These are phyloP conservation scores for Phytophthora capsici DNA, from an alignment of 352 stramenopile genomes.

Conservation along the genomic window DNA sequence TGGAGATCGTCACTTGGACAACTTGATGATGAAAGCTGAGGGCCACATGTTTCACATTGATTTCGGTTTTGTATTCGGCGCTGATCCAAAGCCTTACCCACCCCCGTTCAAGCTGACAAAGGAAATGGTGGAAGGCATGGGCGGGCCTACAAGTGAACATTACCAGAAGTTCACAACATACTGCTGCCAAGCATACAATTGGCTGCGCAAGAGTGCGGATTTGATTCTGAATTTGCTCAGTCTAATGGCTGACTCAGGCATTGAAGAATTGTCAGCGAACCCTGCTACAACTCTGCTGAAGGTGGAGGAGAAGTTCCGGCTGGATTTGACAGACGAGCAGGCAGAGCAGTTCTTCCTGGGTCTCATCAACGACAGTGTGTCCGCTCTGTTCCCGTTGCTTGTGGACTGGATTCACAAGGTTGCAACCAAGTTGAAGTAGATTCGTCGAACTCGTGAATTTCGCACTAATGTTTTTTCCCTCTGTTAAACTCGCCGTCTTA, in stretches of 20 bases:
- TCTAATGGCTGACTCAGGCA: constrained; percentile 99
- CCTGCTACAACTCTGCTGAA: constrained; percentile 86
- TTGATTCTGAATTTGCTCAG: constrained; percentile 99
- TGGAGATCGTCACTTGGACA: constrained; percentile 99
- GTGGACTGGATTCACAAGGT: constrained; percentile 91
- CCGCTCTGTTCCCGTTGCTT: constrained; percentile 89
- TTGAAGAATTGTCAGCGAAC: constrained; percentile 92
- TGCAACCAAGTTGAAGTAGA: constrained; percentile 67
- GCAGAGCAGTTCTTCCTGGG: constrained; percentile 97
- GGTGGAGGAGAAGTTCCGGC: constrained; percentile 96
- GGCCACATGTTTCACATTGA: constrained; percentile 99
- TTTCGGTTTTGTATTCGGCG: constrained; percentile 99
- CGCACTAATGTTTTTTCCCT: constrained; percentile 5
- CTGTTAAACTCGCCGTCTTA: constrained; percentile 8
- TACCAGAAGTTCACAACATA: constrained; percentile 95
- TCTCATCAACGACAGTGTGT: constrained; percentile 96
- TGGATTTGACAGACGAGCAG: constrained; percentile 98
- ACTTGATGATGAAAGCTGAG: constrained; percentile 97
- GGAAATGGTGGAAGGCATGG: constrained; percentile 98
- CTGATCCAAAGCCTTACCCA: constrained; percentile 98
- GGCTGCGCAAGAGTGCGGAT: constrained; percentile 97
- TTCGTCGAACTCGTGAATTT: constrained; percentile 5
- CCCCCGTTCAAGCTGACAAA: constrained; percentile 98
- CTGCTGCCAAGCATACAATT: constrained; percentile 93
- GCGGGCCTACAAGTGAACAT: constrained; percentile 90